Evolutionary conservation across 257 asterid species (phyloP).

Genomic region (Craterostigma plantagineum): DNA sequence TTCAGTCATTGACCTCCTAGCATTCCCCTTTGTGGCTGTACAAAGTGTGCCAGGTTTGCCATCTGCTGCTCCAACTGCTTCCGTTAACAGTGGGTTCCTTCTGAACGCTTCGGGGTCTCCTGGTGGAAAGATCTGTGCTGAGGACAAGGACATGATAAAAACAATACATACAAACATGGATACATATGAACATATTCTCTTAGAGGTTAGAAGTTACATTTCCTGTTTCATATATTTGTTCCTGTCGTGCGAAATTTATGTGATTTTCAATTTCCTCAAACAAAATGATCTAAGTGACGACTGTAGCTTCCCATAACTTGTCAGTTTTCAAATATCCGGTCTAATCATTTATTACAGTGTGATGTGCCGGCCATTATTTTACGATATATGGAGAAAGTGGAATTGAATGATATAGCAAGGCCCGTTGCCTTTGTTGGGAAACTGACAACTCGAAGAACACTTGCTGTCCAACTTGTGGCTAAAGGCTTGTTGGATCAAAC

Average conservation of each 20-base stretch:
- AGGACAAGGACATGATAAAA: constrained; percentile 86
- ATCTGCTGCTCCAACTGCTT: constrained; percentile 55
- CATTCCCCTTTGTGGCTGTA: constrained; percentile 86
- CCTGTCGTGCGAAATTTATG: too few relatives aligned
- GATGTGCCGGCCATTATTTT: constrained; percentile 59
- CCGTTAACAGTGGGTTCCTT: constrained; percentile 86
- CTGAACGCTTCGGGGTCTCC: constrained; percentile 85
- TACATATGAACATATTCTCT: constrained; percentile 70
- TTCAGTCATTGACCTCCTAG: constrained; percentile 69
- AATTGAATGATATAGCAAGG: constrained; percentile 50
- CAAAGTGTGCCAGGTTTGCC: constrained; percentile 74
- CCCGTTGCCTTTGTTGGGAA: constrained; percentile 89
- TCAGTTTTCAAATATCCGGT: constrained; percentile 2
- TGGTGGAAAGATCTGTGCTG: constrained; percentile 78
- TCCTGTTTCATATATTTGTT: background rate
- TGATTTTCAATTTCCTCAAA: too few relatives aligned
- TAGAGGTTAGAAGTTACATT: constrained; percentile 52
- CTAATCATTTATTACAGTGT: constrained; percentile 22
- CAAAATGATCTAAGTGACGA: too few relatives aligned
- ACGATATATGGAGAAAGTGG: constrained; percentile 70
- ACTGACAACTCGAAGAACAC: constrained; percentile 57
- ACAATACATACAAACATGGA: constrained; percentile 73
- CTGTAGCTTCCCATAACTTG: background rate
- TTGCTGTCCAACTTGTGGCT: constrained; percentile 71
- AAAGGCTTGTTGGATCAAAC: constrained; percentile 70